These are phyloP conservation scores for Mycocalia duriaeana DNA, from an alignment of 1,284 basidiomycete genomes.

Conservation along the genomic window DNA sequence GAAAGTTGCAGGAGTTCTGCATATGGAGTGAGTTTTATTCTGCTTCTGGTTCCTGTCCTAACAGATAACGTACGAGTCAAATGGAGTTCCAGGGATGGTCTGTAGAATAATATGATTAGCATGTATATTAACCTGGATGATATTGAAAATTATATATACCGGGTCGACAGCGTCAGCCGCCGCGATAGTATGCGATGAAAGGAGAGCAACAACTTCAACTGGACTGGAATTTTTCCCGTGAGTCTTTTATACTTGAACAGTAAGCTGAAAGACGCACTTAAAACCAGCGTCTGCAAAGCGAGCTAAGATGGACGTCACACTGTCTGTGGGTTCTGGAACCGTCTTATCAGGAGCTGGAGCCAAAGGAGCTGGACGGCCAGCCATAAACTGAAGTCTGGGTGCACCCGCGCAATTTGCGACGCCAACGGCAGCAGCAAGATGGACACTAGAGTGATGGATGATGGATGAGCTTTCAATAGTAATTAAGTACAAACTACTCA, in stretches of 20 bases:
- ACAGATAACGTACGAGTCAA: too few species aligned
- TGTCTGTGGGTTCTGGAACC: slow-evolving; percentile 31
- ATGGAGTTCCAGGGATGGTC: slow-evolving; percentile 20
- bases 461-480: background rate
- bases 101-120: background rate
- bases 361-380: slow-evolving; percentile 24
- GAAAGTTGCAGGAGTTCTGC: slow-evolving; percentile 12
- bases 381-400: slow-evolving; percentile 23
- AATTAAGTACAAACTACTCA: background rate
- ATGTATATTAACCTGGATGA: background rate
- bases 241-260: too few species aligned
- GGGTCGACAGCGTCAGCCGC: slow-evolving; percentile 5
- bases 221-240: too few species aligned
- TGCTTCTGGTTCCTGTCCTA: too few species aligned
- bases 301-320: slow-evolving; percentile 23
- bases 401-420: background rate
- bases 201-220: slow-evolving; percentile 28
- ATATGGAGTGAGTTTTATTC: too few species aligned
- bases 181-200: slow-evolving; percentile 22
- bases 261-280: too few species aligned
- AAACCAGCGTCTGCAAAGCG: slow-evolving; percentile 2
- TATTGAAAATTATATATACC: background rate
- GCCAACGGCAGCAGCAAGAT: slow-evolving; percentile 7
- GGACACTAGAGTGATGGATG: background rate
- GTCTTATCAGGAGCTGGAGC: slow-evolving; percentile 29